phyloP scores from a whole-genome alignment of 2,329 filamentous ascomycete species.

The Pseudopyrenochaeta lycopersici region DNA sequence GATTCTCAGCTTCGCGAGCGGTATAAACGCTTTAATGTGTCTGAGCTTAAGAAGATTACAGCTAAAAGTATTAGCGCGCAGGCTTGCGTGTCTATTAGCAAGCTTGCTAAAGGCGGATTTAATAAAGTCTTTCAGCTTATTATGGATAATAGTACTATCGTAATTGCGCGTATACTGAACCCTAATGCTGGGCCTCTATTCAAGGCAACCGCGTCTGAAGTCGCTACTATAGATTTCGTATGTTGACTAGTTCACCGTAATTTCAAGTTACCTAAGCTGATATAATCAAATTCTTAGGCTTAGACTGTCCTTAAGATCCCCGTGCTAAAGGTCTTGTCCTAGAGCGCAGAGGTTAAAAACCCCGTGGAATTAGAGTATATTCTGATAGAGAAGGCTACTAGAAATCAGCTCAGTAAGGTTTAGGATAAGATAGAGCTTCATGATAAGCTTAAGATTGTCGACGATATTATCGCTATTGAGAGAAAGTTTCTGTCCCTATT shows the following conservation, averaged over 20 bases:
- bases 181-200: conserved; percentile 21
- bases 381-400: conserved; percentile 34
- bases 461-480: conserved; percentile 49
- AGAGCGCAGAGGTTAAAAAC: conserved; percentile 25
- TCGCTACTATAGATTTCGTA: conserved; percentile 35
- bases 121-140: conserved; percentile 34
- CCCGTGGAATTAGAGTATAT: conserved; percentile 35
- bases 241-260: conserved; percentile 2
- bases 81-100: conserved; percentile 46
- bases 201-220: conserved; percentile 26
- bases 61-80: conserved; percentile 39
- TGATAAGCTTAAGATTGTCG: conserved; percentile 39
- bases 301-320: conserved; percentile 29
- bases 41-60: conserved; percentile 43
- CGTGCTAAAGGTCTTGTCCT: conserved; percentile 31
- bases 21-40: conserved; percentile 46
- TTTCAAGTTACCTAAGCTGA: conserved; percentile 7
- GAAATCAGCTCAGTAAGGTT: conserved; percentile 36
- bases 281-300: conserved; percentile 8
- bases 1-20: conserved; percentile 42
- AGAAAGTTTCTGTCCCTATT: conserved; percentile 48
- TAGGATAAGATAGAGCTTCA: conserved; percentile 40
- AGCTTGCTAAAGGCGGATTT: conserved; percentile 36
- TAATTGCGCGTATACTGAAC: conserved; percentile 27
- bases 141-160: conserved; percentile 29